Conservation (phyloP, 495 filamentous ascomycete genomes). For the Aspergillus heteromorphus region DNA sequence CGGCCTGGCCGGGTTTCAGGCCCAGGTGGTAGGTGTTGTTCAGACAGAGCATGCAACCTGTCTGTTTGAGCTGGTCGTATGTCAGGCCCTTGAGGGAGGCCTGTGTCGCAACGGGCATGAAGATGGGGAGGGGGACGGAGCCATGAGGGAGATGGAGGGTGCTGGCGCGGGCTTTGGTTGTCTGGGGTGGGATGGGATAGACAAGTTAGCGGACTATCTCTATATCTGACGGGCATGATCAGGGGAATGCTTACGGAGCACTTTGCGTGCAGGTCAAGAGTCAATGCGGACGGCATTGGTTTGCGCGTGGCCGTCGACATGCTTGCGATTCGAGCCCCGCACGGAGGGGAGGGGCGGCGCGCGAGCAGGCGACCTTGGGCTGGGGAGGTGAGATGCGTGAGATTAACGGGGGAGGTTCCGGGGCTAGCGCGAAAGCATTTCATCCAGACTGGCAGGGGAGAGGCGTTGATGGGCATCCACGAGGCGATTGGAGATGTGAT, state of each 20-base stretch:
- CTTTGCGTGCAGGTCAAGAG: constrained; percentile 71
- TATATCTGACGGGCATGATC: neutral
- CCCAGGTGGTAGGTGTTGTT: constrained; percentile 99
- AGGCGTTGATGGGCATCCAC: neutral
- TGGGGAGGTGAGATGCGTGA: neutral
- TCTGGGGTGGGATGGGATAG: constrained; percentile 52
- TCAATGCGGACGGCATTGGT: constrained; percentile 68
- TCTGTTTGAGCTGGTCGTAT: constrained; percentile 81
- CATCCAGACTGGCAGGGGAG: constrained; percentile 7
- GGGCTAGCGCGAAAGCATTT: neutral
- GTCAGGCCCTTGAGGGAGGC: constrained; percentile 92
- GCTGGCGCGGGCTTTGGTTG: constrained; percentile 91
- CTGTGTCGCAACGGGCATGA: constrained; percentile 99
- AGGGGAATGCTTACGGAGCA: constrained; percentile 63
- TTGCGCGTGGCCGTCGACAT: constrained; percentile 39
- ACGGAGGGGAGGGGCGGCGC: constrained; percentile 1
- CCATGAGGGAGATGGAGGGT: constrained; percentile 88
- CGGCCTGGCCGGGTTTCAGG: constrained; percentile 85
- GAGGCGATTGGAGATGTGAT: constrained; percentile 1
- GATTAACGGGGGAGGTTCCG: neutral
- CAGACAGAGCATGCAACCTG: constrained; percentile 83
- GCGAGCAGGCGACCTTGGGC: neutral
- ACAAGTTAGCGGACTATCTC: neutral
- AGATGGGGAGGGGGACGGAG: constrained; percentile 80
- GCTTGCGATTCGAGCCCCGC: constrained; percentile 16